Evolutionary conservation across 2,329 filamentous ascomycete species (phyloP).

Genomic region (Samsoniella hepiali): DNA sequence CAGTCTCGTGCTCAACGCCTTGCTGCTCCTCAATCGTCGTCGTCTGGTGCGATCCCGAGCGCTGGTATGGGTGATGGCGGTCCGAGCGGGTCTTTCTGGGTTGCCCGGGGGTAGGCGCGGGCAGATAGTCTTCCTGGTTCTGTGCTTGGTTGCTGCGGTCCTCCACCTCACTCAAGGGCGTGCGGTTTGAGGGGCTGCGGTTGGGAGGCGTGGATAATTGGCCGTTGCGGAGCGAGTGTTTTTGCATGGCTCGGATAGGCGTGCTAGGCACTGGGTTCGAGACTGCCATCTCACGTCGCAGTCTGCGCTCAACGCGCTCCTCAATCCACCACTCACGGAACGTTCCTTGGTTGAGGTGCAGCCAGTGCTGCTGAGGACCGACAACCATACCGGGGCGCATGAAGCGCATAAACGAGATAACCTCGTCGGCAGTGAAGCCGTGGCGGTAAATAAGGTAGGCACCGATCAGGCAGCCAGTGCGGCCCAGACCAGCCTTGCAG

Average conservation of each 20-base stretch:
- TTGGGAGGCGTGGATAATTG: slow-evolving; percentile 84
- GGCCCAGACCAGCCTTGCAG: slow-evolving; percentile 94
- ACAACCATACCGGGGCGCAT: slow-evolving; percentile 99
- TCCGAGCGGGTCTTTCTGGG: slow-evolving; percentile 83
- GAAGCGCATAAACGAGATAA: slow-evolving; percentile 98
- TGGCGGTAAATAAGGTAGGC: slow-evolving; percentile 97
- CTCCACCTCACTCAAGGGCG: slow-evolving; percentile 91
- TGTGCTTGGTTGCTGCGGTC: slow-evolving; percentile 67
- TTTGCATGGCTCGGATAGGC: slow-evolving; percentile 60
- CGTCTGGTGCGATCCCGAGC: slow-evolving; percentile 46
- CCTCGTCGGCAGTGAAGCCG: slow-evolving; percentile 94
- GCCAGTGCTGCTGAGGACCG: slow-evolving; percentile 96
- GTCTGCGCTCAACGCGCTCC: slow-evolving; percentile 71
- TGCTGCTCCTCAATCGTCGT: slow-evolving; percentile 48
- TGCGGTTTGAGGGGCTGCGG: slow-evolving; percentile 68
- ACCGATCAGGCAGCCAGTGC: slow-evolving; percentile 93
- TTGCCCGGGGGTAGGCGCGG: slow-evolving; percentile 92
- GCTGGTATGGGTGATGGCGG: slow-evolving; percentile 69
- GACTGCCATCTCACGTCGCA: slow-evolving; percentile 57
- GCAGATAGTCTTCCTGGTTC: slow-evolving; percentile 85
- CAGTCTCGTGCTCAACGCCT: slow-evolving; percentile 54
- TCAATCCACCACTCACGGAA: slow-evolving; percentile 99
- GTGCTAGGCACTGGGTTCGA: slow-evolving; percentile 53
- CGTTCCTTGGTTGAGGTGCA: slow-evolving; percentile 91
- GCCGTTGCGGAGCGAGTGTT: slow-evolving; percentile 56